Evolutionary conservation across 257 asterid species (phyloP), one percentile per base, ranked within the genome.

Genomic region (Primulina eburnea): DNA sequence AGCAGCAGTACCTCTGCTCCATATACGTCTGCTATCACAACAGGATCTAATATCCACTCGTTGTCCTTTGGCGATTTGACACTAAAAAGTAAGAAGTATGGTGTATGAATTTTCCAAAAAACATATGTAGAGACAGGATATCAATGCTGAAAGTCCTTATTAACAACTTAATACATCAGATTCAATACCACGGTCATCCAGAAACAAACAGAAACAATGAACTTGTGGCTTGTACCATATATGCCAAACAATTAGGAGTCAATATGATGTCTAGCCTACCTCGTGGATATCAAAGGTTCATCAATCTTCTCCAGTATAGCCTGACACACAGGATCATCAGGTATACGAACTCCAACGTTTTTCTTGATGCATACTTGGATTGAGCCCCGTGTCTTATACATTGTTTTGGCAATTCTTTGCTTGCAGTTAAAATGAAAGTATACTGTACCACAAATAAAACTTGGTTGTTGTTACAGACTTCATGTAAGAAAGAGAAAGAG

Each of bases 21-120:
- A 74, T 87, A 90, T 21, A 83, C 78, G 76, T 90, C 98, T 69
- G 97, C 97, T 70, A 92, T 90, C 73, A 84, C 60, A 70, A 92
- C 95, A 1, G 98, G 98, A 72, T 92, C 98, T 65, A 92, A 77
- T 75, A 92, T 88, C 98, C 98, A 92, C 66, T 82, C 95, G 63
- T 88, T 73, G 83, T 82, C 93, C 82, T 79, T 83, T 24, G 83
- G 87, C 1, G 95, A 92, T 87, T 81, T 90, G 73, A 88, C 95
- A 69, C 98, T 92, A 79, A 71, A 53, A 69, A 63, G 72, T 12
- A 76, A 66, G 75, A 40, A 68, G 50, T 40, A 40, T 60, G 63
- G 70, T 64, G 71, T 69, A 60, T 82, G 82, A 65, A 56, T 70
- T 38, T 68, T 56, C 70, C 59, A 59, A 37, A 65, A 43, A 11